A percentile compares a stretch with the other conserved stretches of the same genome.
phyloP scores from a whole-genome alignment of 495 filamentous ascomycete genomes.

The Hypoxylon rickii region DNA sequence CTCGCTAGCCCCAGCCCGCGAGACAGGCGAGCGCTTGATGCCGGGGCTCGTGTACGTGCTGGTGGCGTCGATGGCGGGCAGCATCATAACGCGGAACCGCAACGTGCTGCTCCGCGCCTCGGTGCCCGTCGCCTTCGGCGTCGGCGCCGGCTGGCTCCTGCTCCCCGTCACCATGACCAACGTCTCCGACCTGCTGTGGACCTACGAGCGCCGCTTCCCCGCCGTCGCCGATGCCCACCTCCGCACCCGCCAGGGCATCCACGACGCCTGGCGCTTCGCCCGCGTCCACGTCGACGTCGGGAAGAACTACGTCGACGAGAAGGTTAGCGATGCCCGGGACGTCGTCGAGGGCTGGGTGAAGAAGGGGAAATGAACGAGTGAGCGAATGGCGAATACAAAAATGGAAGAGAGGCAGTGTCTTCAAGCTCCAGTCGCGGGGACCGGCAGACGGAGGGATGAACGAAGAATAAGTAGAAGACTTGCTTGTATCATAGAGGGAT shows the following conservation, averaged over 20 bases:
- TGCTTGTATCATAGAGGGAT: constrained; percentile 34
- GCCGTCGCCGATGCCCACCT: constrained; percentile 78
- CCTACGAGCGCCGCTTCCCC: constrained; percentile 85
- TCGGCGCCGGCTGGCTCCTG: constrained; percentile 73
- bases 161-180: constrained; percentile 83
- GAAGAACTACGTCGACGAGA: constrained; percentile 74
- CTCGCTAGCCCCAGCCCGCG: constrained; percentile 79
- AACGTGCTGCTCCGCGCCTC: constrained; percentile 75
- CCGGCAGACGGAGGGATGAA: neutral
- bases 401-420: neutral
- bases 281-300: constrained; percentile 72
- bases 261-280: constrained; percentile 69
- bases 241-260: constrained; percentile 63
- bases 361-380: constrained; percentile 78
- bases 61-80: constrained; percentile 89
- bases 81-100: constrained; percentile 83
- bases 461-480: neutral
- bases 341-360: constrained; percentile 84
- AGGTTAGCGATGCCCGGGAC: constrained; percentile 71
- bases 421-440: no score
- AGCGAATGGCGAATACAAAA: neutral
- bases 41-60: constrained; percentile 88
- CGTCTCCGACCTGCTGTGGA: constrained; percentile 80
- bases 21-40: constrained; percentile 80
- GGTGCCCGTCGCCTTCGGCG: constrained; percentile 71